Evolutionary conservation across 2,329 filamentous ascomycete genomes (phyloP).

Genomic region (Phoma sp.): DNA sequence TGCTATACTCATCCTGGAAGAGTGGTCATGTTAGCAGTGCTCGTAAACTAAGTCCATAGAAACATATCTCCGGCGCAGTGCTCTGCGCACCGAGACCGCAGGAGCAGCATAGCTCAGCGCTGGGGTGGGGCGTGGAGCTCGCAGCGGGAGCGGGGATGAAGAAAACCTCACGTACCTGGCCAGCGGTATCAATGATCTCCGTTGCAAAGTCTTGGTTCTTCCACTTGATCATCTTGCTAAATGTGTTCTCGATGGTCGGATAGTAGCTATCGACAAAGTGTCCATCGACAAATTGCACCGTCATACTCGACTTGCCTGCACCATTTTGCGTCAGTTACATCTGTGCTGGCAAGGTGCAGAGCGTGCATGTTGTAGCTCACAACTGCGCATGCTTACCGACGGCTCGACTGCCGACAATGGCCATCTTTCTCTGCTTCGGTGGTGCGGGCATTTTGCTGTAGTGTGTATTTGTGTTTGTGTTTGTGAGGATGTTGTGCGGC

Average conservation of each 20-base stretch:
- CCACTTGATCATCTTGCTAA: slow-evolving; percentile 92
- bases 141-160: slow-evolving; percentile 21
- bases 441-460: slow-evolving; percentile 67
- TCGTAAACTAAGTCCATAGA: background rate
- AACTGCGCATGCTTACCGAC: slow-evolving; percentile 68
- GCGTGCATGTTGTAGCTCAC: slow-evolving; percentile 25
- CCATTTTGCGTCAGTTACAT: slow-evolving; percentile 19
- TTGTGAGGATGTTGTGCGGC: slow-evolving; percentile 24
- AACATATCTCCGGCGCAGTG: background rate
- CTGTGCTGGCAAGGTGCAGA: background rate
- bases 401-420: slow-evolving; percentile 92
- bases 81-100: background rate
- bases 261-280: slow-evolving; percentile 99
- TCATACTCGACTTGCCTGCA: slow-evolving; percentile 94
- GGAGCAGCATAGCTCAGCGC: background rate
- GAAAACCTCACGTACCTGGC: slow-evolving; percentile 69
- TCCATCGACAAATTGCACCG: slow-evolving; percentile 95
- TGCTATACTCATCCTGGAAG: slow-evolving; percentile 91
- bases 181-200: slow-evolving; percentile 97
- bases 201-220: slow-evolving; percentile 93
- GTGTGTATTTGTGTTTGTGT: slow-evolving; percentile 1
- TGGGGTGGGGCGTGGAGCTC: slow-evolving; percentile 24
- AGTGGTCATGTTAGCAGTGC: slow-evolving; percentile 31
- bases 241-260: slow-evolving; percentile 98
- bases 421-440: slow-evolving; percentile 91